phyloP scores from a whole-genome alignment of 129 eudicot genomes.

The Glebionis coronaria region DNA sequence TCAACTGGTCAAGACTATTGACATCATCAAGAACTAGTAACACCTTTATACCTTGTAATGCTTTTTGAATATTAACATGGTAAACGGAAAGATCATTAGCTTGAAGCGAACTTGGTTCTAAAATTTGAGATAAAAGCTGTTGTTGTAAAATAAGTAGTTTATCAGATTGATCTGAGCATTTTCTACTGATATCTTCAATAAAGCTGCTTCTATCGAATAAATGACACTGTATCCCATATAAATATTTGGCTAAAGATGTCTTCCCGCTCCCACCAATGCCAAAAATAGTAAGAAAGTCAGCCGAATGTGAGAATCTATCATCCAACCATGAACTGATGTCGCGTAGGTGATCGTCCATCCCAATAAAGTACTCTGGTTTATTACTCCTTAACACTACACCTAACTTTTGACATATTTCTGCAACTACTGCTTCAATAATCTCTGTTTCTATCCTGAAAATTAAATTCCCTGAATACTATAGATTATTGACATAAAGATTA shows the following conservation, averaged over 20 bases:
- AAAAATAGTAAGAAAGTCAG: conserved; percentile 6
- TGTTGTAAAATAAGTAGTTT: conserved; percentile 27
- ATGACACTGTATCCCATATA: not conserved
- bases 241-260: conserved; percentile 21
- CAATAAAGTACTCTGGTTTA: conserved; percentile 21
- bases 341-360: conserved; percentile 9
- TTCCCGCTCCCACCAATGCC: conserved; percentile 39
- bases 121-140: conserved; percentile 25
- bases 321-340: conserved; percentile 23
- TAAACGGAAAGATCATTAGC: conserved; percentile 7
- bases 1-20: too few species aligned
- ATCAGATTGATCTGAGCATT: not conserved
- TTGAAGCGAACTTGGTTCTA: not conserved
- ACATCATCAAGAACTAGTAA: conserved; percentile 29
- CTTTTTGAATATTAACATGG: conserved; percentile 16
- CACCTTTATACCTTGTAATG: conserved; percentile 10
- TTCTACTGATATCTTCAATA: conserved; percentile 10
- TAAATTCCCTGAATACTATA: too few species aligned
- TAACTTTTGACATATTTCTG: not conserved
- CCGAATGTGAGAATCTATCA: not conserved
- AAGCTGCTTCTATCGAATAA: conserved; percentile 23
- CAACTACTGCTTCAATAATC: conserved; percentile 14
- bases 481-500: too few species aligned
- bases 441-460: conserved; percentile 23
- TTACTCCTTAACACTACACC: not conserved